Evolutionary conservation across 2,329 filamentous ascomycete genomes (phyloP).

Genomic region (Paradendryphiella salina): DNA sequence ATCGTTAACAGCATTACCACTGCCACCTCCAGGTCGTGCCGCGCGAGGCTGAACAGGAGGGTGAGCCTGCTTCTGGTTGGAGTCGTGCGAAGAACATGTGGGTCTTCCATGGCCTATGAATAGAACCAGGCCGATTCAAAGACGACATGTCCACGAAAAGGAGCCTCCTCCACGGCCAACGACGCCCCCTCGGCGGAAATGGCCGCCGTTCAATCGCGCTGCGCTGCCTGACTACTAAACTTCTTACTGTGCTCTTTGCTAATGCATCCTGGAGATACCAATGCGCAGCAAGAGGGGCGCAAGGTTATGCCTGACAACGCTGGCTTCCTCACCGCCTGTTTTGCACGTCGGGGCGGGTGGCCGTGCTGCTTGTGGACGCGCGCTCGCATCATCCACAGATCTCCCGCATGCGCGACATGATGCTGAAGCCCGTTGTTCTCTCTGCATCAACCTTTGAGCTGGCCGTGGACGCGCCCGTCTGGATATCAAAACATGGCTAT

Average conservation of each 20-base stretch:
- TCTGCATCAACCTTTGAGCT: conserved; percentile 1
- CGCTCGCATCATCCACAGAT: conserved; percentile 27
- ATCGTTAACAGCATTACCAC: background rate
- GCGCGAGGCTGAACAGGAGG: conserved; percentile 32
- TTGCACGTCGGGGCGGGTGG: conserved; percentile 33
- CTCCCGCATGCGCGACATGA: conserved; percentile 27
- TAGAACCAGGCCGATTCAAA: conserved; percentile 40
- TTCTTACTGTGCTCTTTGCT: background rate
- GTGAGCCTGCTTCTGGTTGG: conserved; percentile 26
- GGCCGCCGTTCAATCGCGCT: background rate
- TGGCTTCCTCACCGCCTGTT: conserved; percentile 29
- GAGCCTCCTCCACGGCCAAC: background rate
- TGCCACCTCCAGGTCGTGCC: conserved; percentile 18
- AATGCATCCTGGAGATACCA: conserved; percentile 9
- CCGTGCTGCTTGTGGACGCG: conserved; percentile 24
- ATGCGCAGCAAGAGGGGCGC: conserved; percentile 23
- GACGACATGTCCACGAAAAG: conserved; percentile 14
- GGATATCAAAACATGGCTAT: background rate
- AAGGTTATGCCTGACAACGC: conserved; percentile 29
- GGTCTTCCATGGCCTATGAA: conserved; percentile 26
- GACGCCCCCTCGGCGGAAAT: background rate
- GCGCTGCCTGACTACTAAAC: background rate
- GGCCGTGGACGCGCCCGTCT: conserved; percentile 3
- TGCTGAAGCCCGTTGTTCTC: conserved; percentile 14
- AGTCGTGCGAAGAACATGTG: conserved; percentile 20